These are phyloP conservation scores for Globisporangium cederbergense DNA, from an alignment of 352 stramenopile genomes.

Conservation along the genomic window DNA sequence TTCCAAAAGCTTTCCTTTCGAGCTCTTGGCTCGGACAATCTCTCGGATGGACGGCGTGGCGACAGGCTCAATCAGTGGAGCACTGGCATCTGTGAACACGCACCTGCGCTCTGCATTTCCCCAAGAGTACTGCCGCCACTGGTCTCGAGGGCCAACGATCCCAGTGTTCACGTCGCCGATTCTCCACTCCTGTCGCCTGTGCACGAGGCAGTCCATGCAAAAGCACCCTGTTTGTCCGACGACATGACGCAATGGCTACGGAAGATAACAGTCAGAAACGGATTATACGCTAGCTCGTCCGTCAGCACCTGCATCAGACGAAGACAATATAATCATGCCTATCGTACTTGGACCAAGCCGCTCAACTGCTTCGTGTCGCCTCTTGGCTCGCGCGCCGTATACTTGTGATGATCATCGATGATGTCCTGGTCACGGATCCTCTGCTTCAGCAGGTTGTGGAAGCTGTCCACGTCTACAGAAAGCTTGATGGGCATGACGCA, in stretches of 20 bases:
- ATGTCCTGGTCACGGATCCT: slow-evolving; percentile 51
- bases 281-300: too few relatives aligned
- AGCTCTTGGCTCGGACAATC: slow-evolving; percentile 40
- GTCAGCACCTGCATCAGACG: background rate
- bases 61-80: slow-evolving; percentile 17
- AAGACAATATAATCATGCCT: background rate
- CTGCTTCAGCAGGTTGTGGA: slow-evolving; percentile 48
- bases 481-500: slow-evolving; percentile 34
- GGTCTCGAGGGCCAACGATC: slow-evolving; percentile 61
- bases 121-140: slow-evolving; percentile 66
- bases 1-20: slow-evolving; percentile 29
- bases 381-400: background rate
- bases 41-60: slow-evolving; percentile 49
- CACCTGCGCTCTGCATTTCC: slow-evolving; percentile 48
- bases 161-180: slow-evolving; percentile 64
- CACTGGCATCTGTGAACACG: slow-evolving; percentile 23
- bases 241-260: slow-evolving; percentile 40
- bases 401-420: slow-evolving; percentile 37
- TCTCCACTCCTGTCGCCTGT: slow-evolving; percentile 74
- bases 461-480: slow-evolving; percentile 34
- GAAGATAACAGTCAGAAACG: background rate
- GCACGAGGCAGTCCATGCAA: slow-evolving; percentile 65
- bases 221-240: slow-evolving; percentile 73
- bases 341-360: slow-evolving; percentile 9
- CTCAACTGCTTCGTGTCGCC: slow-evolving; percentile 13